Base-by-base conservation (phyloP, 176 grass and related monocot species). In the Olyra latifolia region DNA sequence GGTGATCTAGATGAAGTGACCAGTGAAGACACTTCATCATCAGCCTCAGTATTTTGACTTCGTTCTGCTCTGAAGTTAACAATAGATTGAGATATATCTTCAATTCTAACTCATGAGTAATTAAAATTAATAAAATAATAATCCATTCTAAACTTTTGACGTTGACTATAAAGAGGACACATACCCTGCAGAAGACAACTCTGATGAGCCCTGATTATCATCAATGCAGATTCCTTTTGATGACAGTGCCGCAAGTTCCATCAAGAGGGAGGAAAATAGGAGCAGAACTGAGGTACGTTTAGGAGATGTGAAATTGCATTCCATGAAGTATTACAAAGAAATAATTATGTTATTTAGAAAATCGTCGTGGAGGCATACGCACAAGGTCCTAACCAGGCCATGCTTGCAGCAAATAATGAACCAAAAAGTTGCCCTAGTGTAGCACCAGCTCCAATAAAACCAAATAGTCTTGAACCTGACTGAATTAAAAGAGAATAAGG, bases 381-480 rank as follows among this genome's bases (percentile, higher is more conserved):
- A 98, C 95, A 95, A 25, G 95, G 88, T 77, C 95, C 95, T 60
- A 98, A 50, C 92, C 92, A 94, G 30, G 95, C 88, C 92, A 95
- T 94, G 40, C 86, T 91, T 57, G 95, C 95, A 73, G 95, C 95
- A 75, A 95, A 98, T 19, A 98, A 77, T 25, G 95, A 98, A 47
- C 90, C 95, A 68, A 92, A 82, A 49, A 95, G 92, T 83, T 98
- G 95, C 17, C 95, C 95, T 71, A 91, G 87, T 8, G 95, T 94
- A 74, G 95, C 95, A 70, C 95, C 95, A 62, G 95, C 95, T 66
- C 95, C 92, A 66, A 98, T 86, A 75, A 98, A 94, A 22, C 92
- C 95, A 64, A 98, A 95, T 68, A 98, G 86, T 93, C 92, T 91
- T 81, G 95, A 95, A 86, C 92, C 95, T 93, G 92, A 95, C 95